Conservation (phyloP, 106 monocot genomes). For the Allium cepa region DNA sequence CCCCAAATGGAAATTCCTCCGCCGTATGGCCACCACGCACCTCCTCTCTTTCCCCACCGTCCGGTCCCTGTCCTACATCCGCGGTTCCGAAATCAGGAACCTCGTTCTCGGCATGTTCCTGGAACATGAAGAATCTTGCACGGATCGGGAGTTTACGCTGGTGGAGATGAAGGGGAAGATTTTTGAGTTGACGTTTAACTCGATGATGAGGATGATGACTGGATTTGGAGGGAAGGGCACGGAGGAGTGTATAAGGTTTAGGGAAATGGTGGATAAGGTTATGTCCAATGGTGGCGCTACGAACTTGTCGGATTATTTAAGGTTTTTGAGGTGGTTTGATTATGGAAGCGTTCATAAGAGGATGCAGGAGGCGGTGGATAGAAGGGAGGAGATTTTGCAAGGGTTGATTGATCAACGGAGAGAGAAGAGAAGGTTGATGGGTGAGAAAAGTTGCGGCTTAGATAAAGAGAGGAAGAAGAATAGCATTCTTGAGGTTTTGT, state of each 20-base stretch:
- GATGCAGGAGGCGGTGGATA: no score
- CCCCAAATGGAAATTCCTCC: no score
- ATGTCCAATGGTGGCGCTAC: not conserved
- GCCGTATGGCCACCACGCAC: no score
- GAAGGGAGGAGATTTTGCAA: no score
- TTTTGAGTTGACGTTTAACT: constrained; percentile 1
- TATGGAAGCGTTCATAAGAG: no score
- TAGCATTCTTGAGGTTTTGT: not conserved
- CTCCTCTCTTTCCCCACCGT: no score
- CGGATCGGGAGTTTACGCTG: not conserved
- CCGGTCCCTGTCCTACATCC: no score
- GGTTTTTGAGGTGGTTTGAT: no score
- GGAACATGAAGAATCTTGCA: not conserved
- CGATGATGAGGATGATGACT: not conserved
- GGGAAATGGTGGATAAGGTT: constrained; percentile 5
- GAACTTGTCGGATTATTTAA: not conserved
- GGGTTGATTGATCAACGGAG: not conserved
- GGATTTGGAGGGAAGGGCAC: constrained; percentile 2
- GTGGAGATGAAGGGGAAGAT: not conserved
- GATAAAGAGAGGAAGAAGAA: not conserved
- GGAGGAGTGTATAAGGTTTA: not conserved
- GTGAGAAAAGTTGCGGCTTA: not conserved
- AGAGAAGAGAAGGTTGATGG: not conserved
- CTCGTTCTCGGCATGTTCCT: no score
- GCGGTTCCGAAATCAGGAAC: no score